phyloP scores from a whole-genome alignment of 2,329 filamentous ascomycete genomes.

The Pseudogymnoascus sp. region DNA sequence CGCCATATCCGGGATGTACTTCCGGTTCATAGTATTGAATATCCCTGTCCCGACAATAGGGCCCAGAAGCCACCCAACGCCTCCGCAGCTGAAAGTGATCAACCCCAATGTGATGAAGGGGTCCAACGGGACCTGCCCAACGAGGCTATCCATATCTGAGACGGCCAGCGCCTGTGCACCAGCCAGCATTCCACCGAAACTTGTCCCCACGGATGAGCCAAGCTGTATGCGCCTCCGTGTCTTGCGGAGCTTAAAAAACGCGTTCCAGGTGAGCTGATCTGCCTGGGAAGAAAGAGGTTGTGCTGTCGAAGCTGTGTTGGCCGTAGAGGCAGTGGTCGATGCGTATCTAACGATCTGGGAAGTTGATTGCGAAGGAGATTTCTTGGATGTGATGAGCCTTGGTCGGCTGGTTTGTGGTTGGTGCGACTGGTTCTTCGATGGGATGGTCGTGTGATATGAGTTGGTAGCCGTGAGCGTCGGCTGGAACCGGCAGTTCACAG shows the following conservation, averaged over 20 bases:
- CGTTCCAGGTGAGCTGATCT: conserved; percentile 66
- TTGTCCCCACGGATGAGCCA: conserved; percentile 62
- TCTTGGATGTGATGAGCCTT: not conserved
- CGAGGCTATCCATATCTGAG: conserved; percentile 63
- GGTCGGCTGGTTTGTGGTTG: not conserved
- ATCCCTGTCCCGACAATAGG: conserved; percentile 72
- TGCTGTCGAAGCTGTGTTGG: conserved; percentile 10
- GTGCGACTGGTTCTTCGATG: conserved; percentile 17
- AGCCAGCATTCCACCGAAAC: conserved; percentile 51
- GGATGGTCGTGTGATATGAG: conserved; percentile 24
- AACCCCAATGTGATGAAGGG: conserved; percentile 79
- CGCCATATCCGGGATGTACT: conserved; percentile 64
- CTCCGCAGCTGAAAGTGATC: conserved; percentile 67
- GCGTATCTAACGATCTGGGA: conserved; percentile 11
- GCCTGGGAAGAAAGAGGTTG: conserved; percentile 1
- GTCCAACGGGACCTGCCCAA: conserved; percentile 72
- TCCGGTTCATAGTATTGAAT: conserved; percentile 69
- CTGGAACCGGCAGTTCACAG: conserved; percentile 27
- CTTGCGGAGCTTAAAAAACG: conserved; percentile 84
- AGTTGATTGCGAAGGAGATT: conserved; percentile 6
- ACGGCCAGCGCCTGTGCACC: conserved; percentile 62
- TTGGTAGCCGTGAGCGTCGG: conserved; percentile 22
- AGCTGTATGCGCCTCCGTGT: conserved; percentile 78
- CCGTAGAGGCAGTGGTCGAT: conserved; percentile 11
- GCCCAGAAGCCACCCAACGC: conserved; percentile 81